Conservation (phyloP, 192 early-diverging fungal species). For the Coemansia sp. region DNA sequence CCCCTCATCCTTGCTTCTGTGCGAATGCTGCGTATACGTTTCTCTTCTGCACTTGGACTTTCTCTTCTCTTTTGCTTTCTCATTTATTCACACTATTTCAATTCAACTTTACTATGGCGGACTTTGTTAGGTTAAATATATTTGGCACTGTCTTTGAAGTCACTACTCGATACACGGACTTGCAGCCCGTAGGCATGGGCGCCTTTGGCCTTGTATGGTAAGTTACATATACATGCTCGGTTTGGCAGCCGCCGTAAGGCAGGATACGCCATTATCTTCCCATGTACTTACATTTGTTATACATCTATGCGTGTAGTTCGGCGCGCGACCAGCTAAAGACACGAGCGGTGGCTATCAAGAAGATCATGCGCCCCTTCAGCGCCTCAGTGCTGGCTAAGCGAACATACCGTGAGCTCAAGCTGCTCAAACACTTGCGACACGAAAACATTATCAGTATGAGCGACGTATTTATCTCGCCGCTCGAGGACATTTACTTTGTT, state of each 20-base stretch:
- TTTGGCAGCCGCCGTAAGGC: not conserved
- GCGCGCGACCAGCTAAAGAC: conserved; percentile 85
- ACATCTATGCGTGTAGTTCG: conserved; percentile 60
- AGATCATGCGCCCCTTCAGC: conserved; percentile 94
- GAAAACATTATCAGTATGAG: conserved; percentile 94
- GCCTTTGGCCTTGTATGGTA: conserved; percentile 98
- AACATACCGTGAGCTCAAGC: conserved; percentile 92
- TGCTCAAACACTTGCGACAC: conserved; percentile 90
- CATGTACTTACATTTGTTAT: not conserved
- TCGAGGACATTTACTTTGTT: conserved; percentile 97
- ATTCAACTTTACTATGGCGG: conserved; percentile 54
- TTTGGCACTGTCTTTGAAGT: conserved; percentile 87
- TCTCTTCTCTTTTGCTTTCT: not conserved
- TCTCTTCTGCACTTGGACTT: not conserved
- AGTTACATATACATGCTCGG: conserved; percentile 10
- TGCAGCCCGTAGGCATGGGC: conserved; percentile 95
- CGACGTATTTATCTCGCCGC: conserved; percentile 92
- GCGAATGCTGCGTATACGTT: not conserved
- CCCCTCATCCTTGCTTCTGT: not conserved
- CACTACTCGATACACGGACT: conserved; percentile 83
- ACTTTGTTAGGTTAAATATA: conserved; percentile 74
- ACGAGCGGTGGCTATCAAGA: conserved; percentile 90
- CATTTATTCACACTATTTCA: not conserved
- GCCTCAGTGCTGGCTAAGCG: conserved; percentile 92
- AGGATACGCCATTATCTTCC: not conserved